phyloP scores from a whole-genome alignment of 441 rosid species.

The Bocquillonia castaneifolia region DNA sequence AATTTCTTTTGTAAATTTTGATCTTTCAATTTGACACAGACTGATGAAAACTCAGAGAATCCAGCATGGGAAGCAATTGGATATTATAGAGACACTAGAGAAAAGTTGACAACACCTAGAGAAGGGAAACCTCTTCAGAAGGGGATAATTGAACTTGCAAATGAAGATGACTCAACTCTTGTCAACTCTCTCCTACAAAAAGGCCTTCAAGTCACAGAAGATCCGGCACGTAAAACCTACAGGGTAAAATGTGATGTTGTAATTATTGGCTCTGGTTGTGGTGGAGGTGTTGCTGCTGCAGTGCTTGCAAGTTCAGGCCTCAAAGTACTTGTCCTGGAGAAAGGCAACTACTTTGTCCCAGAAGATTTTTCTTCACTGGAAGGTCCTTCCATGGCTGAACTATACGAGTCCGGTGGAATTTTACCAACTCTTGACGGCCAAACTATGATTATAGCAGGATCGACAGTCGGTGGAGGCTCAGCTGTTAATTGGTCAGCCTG shows the following conservation, averaged over 20 bases:
- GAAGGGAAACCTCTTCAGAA: conserved; percentile 51
- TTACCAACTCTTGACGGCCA: conserved; percentile 42
- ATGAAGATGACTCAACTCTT: conserved; percentile 40
- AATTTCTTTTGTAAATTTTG: neutral
- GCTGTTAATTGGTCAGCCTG: conserved; percentile 80
- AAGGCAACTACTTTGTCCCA: conserved; percentile 59
- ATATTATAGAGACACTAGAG: conserved; percentile 35
- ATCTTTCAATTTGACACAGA: conserved; percentile 30
- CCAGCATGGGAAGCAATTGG: conserved; percentile 66
- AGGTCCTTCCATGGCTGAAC: conserved; percentile 54
- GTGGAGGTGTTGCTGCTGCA: conserved; percentile 84
- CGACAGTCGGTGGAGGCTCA: conserved; percentile 78
- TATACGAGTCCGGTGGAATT: conserved; percentile 50
- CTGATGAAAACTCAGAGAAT: conserved; percentile 46
- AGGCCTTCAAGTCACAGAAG: conserved; percentile 47
- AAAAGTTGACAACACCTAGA: conserved; percentile 22
- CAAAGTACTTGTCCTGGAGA: conserved; percentile 67
- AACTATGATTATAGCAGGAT: conserved; percentile 53
- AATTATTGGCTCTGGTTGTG: conserved; percentile 72
- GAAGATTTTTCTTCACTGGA: conserved; percentile 57
- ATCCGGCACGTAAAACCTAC: conserved; percentile 26
- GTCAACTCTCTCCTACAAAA: conserved; percentile 37
- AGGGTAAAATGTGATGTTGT: conserved; percentile 69
- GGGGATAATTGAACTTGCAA: conserved; percentile 55
- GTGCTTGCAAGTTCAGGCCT: conserved; percentile 55